Conservation (phyloP, 371 early-diverging fungal species). For the Rhizopus arrhizus region DNA sequence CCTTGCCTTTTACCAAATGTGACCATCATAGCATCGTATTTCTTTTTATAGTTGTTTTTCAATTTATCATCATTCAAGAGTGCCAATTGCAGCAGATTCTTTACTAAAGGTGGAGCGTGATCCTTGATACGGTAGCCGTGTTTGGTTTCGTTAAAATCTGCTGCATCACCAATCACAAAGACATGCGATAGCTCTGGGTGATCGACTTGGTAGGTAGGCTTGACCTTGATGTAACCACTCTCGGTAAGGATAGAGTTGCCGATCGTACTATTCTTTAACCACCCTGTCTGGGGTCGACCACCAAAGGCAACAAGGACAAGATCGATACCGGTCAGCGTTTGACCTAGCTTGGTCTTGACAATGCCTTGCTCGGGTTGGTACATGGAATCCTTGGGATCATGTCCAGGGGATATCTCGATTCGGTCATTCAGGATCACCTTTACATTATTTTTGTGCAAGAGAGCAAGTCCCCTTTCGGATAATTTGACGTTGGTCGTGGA, state of each 20-base stretch:
- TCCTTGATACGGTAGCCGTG: slow-evolving; percentile 52
- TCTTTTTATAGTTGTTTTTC: slow-evolving; percentile 26
- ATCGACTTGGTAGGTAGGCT: slow-evolving; percentile 60
- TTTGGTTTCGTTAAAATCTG: slow-evolving; percentile 54
- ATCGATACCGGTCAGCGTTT: slow-evolving; percentile 42
- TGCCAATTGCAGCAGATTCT: slow-evolving; percentile 24
- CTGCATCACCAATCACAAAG: slow-evolving; percentile 65
- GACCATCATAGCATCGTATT: slow-evolving; percentile 30
- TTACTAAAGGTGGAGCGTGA: slow-evolving; percentile 39
- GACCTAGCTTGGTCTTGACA: slow-evolving; percentile 37
- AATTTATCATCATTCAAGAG: slow-evolving; percentile 11
- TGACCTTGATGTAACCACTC: slow-evolving; percentile 44
- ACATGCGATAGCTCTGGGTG: slow-evolving; percentile 40
- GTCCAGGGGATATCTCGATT: slow-evolving; percentile 16
- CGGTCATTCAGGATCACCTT: slow-evolving; percentile 53
- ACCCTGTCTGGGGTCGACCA: slow-evolving; percentile 29
- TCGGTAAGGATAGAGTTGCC: slow-evolving; percentile 15
- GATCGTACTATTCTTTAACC: slow-evolving; percentile 22
- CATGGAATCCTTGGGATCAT: slow-evolving; percentile 14
- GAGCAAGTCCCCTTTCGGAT: slow-evolving; percentile 26
- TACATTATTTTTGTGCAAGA: slow-evolving; percentile 38
- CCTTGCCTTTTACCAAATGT: slow-evolving; percentile 38
- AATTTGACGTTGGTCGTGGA: slow-evolving; percentile 30
- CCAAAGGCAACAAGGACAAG: slow-evolving; percentile 58
- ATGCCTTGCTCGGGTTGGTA: slow-evolving; percentile 9